Evolutionary conservation across 306 rosid species (phyloP), one percentile per base, ranked within the genome.

Genomic region (Pyrus communis): DNA sequence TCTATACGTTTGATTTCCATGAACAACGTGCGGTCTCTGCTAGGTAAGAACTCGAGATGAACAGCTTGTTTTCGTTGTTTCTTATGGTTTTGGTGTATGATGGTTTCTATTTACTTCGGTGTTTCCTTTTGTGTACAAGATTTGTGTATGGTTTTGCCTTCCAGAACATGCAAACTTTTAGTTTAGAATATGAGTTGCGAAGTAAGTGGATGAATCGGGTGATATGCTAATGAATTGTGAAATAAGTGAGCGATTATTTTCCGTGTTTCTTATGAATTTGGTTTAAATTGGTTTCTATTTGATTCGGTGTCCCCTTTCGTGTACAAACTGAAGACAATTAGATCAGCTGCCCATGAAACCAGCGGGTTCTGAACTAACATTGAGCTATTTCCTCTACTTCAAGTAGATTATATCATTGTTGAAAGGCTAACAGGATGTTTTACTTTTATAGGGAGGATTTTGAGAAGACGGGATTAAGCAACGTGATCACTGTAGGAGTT

Each of bases 1-100:
- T 91, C 65, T 62, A 87, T 80, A 91, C 98, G 0, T 93, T 87
- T 75, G 98, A 93, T 87, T 93, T 93, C 74, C 98, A 93, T 75
- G 96, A 93, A 69, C 96, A 91, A 84, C 83, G 98, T 70, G 92
- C 97, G 11, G 91, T 76, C 69, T 89, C 96, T 4, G 98, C 98
- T 23, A 93, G 96, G 98, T 93, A 85, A 77, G 73, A 69, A 79
- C 9, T 46, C 28, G 31, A 63, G n/a, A 38, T 75, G 23, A 65
- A 19, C 27, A 21, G 57, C 42, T 38, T 61, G 72, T 71, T 70
- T 55, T 30, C 51, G 19, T 63, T 15, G 18, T 45, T 54, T 27
- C n/a, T 52, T 31, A 18, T 18, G 9, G 38, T 46, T 25, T 18
- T 23, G 11, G 43, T 51, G 60, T 23, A 0, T 8, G 9, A 42